Base-by-base conservation (phyloP, 2,329 filamentous ascomycete species). In the Arthrobotrys entomopaga region DNA sequence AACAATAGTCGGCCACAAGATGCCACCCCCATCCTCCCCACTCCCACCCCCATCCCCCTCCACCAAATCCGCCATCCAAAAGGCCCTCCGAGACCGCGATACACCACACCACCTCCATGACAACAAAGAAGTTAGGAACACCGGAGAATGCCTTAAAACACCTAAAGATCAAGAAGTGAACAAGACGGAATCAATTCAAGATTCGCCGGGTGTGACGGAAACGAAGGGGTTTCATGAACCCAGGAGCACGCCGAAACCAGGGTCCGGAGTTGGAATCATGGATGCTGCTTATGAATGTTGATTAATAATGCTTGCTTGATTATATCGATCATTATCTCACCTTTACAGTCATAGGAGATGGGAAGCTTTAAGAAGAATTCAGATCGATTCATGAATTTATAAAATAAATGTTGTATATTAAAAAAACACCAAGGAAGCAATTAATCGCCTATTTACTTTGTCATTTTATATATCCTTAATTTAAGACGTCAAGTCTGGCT, bases 1-100 rank as follows among this genome's bases (percentile, higher is more conserved):
- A 43, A 64, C 16, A 48, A 57, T n/a, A 74, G 69, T 74, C 60
- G 63, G 69, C 57, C 22, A 26, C 26, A 66, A 74, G 63, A 74
- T 74, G 69, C 60, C 60, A 13, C 61, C 56, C 13, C 42, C 69
- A 19, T 43, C 4, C 5, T 49, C 26, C 7, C 69, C 61, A 16
- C 34, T 42, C 1, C 69, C 69, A 2, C 69, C 63, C 11, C 60
- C 58, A 10, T 58, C 69, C n/a, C 2, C 22, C 24, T 49, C 57
- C 22, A 57, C 63, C 43, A 66, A 66, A 53, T 24, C 56, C 50
- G 61, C 63, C 40, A 19, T 74, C 24, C 22, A 66, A 57, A 50
- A 63, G 16, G 69, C 69, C 13, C 24, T 66, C 8, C 61, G 63
- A 20, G 49, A 56, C 20, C 56, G 63, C 11, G 61, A 66, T 13